These are phyloP conservation scores for Talaromyces nanjingensis DNA, from an alignment of 495 filamentous ascomycete species.

Conservation along the genomic window DNA sequence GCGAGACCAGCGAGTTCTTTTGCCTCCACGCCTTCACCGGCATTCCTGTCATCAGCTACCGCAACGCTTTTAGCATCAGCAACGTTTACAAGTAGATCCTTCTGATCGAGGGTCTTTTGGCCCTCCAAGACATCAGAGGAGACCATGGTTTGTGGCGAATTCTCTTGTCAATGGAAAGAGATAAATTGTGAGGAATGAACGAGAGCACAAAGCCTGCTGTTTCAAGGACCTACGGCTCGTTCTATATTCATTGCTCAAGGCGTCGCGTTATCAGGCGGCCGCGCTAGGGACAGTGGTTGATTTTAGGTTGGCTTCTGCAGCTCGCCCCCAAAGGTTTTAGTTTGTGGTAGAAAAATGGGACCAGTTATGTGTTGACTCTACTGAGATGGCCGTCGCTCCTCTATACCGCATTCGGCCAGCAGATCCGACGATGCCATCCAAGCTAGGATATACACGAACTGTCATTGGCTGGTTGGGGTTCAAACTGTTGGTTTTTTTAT, in stretches of 20 bases:
- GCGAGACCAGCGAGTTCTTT: constrained; percentile 6
- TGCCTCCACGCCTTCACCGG: not conserved
- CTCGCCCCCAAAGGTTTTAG: not conserved
- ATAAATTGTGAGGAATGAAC: not conserved
- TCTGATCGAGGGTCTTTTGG: not conserved
- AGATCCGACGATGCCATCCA: not conserved
- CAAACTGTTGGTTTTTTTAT: not conserved
- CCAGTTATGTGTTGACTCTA: too few relatives aligned
- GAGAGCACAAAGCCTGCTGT: not conserved
- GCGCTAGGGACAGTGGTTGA: not conserved
- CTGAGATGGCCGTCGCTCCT: not conserved
- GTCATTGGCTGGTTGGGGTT: not conserved
- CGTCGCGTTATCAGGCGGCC: not conserved
- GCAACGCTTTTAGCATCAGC: constrained; percentile 1
- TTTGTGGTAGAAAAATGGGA: not conserved
- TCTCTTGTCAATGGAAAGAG: not conserved
- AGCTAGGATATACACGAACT: not conserved
- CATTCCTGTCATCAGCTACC: not conserved
- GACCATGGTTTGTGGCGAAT: not conserved
- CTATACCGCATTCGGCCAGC: not conserved
- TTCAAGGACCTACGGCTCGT: not conserved
- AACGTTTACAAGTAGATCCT: not conserved
- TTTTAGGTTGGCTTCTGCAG: not conserved
- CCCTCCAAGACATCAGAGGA: not conserved
- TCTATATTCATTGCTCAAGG: not conserved